A percentile compares a stretch with the other conserved stretches of the same genome.
These are phyloP conservation scores for Apostasia ramifera DNA, from an alignment of 106 monocot genomes.

Conservation along the genomic window DNA sequence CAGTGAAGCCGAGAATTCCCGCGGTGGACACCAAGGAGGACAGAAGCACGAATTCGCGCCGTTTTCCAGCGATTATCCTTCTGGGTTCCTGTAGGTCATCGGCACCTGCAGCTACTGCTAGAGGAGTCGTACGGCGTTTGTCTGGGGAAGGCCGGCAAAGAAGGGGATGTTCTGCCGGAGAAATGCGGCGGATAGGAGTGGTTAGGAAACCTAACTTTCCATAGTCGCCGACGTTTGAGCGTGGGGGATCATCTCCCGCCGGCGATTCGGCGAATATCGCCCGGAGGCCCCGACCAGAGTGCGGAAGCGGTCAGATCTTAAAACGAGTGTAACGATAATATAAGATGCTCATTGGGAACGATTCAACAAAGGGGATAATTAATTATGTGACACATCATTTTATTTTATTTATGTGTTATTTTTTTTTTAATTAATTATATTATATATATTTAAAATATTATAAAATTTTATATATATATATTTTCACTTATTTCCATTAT, in stretches of 20 bases:
- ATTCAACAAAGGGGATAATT: no score
- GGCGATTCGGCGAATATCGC: neutral
- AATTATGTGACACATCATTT: no score
- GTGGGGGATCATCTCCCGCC: conserved; percentile 22
- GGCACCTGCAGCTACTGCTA: neutral
- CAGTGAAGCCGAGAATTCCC: conserved; percentile 18
- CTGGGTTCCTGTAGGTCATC: neutral
- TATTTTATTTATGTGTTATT: no score
- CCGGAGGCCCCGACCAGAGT: neutral
- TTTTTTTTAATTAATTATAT: no score
- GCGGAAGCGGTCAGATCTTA: neutral
- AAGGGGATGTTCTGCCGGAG: neutral
- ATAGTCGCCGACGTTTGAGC: conserved; percentile 21
- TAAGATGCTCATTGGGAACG: no score
- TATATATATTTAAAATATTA: no score
- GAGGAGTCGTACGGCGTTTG: neutral
- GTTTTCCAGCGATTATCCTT: conserved; percentile 3
- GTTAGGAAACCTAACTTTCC: neutral
- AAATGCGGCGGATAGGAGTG: neutral
- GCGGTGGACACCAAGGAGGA: conserved; percentile 39
- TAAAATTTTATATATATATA: no score
- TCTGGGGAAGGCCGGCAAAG: conserved; percentile 4
- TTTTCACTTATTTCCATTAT: no score
- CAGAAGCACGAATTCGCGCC: conserved; percentile 49
- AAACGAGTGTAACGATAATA: no score